phyloP scores from a whole-genome alignment of 2,329 filamentous ascomycete species.

The Diaporthe helianthi region DNA sequence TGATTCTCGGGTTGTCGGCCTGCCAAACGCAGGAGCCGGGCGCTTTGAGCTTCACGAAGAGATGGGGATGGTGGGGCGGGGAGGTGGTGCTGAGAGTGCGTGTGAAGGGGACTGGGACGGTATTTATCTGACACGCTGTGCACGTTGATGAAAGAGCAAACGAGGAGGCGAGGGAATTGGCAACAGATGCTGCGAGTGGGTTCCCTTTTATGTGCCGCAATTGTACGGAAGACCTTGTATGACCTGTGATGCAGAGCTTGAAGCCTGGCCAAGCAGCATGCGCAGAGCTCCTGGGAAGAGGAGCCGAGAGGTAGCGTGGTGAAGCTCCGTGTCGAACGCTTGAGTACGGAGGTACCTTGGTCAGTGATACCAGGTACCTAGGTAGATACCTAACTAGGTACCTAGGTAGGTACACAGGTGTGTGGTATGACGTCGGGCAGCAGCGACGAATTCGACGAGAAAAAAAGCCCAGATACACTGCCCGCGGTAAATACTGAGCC shows the following conservation, averaged over 20 bases:
- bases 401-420: too few species aligned
- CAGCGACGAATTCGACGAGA: constrained; percentile 31
- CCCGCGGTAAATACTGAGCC: background rate
- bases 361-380: too few species aligned
- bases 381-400: too few species aligned
- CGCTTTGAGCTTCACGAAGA: background rate
- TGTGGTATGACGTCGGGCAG: constrained; percentile 33
- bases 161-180: background rate
- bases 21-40: background rate
- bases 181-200: constrained; percentile 38
- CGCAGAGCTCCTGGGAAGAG: constrained; percentile 1
- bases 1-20: constrained; percentile 38
- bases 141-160: background rate
- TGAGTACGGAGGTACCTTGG: too few species aligned
- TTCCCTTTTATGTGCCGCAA: constrained; percentile 10
- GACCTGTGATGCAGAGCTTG: constrained; percentile 6
- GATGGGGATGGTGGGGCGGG: background rate
- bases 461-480: constrained; percentile 9
- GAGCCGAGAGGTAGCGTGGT: constrained; percentile 1
- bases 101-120: background rate
- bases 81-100: background rate
- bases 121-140: background rate
- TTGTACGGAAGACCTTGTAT: background rate
- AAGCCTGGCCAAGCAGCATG: background rate
- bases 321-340: constrained; percentile 3